Percentiles rank a stretch among this genome's conserved stretches.
phyloP scores from a whole-genome alignment of 345 rosid genomes.

The Microcos paniculata region DNA sequence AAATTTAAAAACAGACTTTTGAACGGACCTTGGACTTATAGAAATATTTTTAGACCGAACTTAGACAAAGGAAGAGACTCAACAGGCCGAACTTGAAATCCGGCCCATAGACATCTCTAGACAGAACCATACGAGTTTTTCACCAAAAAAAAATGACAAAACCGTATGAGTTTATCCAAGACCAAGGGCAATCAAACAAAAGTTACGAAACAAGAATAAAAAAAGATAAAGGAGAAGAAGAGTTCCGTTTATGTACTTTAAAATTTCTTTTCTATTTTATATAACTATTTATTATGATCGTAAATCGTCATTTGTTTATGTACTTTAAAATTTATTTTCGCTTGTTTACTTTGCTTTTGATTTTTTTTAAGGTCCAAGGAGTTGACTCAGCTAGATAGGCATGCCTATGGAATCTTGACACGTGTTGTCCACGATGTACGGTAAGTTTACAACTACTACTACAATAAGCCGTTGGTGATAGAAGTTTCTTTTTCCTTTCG shows the following conservation, averaged over 20 bases:
- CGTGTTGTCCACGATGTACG: slow-evolving; percentile 8
- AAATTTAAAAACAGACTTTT: too few relatives aligned
- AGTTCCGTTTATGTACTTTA: neutral
- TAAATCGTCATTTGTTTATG: neutral
- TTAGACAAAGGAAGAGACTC: too few relatives aligned
- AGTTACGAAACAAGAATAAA: neutral
- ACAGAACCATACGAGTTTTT: too few relatives aligned
- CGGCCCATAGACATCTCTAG: too few relatives aligned
- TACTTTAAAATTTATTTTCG: too few relatives aligned
- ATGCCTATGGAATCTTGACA: neutral
- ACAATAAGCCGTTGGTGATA: neutral
- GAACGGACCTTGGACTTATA: too few relatives aligned
- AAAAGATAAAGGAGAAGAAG: neutral
- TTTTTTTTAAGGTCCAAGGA: slow-evolving; percentile 1
- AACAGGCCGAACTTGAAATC: too few relatives aligned
- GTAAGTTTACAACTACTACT: neutral
- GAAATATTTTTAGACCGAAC: too few relatives aligned
- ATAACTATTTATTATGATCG: neutral
- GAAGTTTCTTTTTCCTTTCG: neutral
- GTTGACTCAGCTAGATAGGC: slow-evolving; percentile 2
- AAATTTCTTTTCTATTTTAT: neutral
- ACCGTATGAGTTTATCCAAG: slow-evolving; percentile 22
- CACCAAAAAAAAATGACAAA: too few relatives aligned
- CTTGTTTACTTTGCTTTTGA: neutral
- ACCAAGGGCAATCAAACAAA: neutral